Conservation (phyloP, 1,139 yeast species). For the Saccharomyces hybrid region DNA sequence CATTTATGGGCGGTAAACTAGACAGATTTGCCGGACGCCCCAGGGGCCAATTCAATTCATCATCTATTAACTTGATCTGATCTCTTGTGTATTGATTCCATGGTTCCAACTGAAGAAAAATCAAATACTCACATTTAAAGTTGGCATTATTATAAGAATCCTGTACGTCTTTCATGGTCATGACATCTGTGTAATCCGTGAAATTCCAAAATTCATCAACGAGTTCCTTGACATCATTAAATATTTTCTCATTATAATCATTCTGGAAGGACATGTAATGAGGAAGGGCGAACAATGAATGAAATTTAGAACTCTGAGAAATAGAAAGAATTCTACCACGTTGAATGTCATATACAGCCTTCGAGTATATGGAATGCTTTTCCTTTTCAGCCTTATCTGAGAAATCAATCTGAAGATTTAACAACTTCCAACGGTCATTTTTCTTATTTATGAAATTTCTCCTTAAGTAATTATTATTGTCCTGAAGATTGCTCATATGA, state of each 20-base stretch:
- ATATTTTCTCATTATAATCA: constrained; percentile 36
- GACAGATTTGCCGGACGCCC: constrained; percentile 62
- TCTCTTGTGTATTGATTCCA: constrained; percentile 43
- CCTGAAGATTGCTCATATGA: constrained; percentile 23
- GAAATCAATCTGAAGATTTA: constrained; percentile 28
- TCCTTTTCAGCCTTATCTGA: constrained; percentile 38
- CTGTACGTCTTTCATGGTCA: constrained; percentile 37
- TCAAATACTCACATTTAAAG: constrained; percentile 61
- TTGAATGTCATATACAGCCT: constrained; percentile 65
- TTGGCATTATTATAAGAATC: constrained; percentile 29
- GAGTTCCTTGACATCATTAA: constrained; percentile 37
- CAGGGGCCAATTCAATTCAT: constrained; percentile 59
- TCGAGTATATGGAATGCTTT: constrained; percentile 42
- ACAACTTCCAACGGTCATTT: constrained; percentile 29
- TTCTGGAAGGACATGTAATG: constrained; percentile 29
- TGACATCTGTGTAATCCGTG: constrained; percentile 33
- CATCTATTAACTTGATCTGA: constrained; percentile 57
- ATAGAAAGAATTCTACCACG: constrained; percentile 61
- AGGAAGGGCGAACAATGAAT: constrained; percentile 45
- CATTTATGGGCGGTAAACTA: constrained; percentile 46
- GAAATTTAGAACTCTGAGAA: constrained; percentile 67
- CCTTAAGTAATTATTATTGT: constrained; percentile 11
- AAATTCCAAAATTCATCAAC: constrained; percentile 31
- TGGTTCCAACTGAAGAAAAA: constrained; percentile 60
- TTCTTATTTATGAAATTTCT: constrained; percentile 26